Percentiles rank a stretch among this genome's conserved stretches.
phyloP scores from a whole-genome alignment of 139 green algal species.

The Trebouxia sp. region DNA sequence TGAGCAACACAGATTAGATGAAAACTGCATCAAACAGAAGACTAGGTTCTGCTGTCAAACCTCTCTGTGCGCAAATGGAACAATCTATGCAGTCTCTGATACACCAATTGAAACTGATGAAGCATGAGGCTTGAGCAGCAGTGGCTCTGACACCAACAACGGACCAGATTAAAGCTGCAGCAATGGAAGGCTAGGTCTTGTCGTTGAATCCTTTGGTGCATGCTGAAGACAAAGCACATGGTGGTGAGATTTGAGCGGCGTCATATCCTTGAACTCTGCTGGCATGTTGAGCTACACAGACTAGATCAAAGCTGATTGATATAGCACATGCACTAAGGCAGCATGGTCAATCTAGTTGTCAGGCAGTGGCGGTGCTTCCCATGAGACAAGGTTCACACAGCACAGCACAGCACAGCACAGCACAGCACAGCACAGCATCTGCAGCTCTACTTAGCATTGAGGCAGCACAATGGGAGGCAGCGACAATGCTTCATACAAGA shows the following conservation, averaged over 20 bases:
- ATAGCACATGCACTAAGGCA: background rate
- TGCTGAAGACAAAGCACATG: background rate
- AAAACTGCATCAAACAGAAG: too few species aligned
- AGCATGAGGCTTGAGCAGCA: too few species aligned
- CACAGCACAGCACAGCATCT: background rate
- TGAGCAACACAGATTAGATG: too few species aligned
- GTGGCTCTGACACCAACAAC: too few species aligned
- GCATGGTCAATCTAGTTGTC: background rate
- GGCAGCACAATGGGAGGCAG: too few species aligned
- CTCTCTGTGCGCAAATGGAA: too few species aligned
- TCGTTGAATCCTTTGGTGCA: background rate
- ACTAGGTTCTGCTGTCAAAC: too few species aligned
- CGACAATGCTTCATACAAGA: background rate
- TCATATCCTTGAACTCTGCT: slow-evolving; percentile 2
- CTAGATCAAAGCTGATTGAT: background rate
- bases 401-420: background rate
- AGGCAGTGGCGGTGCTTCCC: background rate
- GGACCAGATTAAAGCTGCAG: background rate
- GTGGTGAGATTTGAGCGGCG: background rate
- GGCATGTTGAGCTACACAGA: background rate
- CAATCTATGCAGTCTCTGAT: too few species aligned
- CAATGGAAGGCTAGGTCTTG: background rate
- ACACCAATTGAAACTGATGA: too few species aligned
- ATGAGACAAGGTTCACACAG: background rate
- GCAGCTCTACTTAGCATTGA: too few species aligned